Evolutionary conservation across 2,329 filamentous ascomycete genomes (phyloP).

Genomic region (Cryphonectria naterciae): DNA sequence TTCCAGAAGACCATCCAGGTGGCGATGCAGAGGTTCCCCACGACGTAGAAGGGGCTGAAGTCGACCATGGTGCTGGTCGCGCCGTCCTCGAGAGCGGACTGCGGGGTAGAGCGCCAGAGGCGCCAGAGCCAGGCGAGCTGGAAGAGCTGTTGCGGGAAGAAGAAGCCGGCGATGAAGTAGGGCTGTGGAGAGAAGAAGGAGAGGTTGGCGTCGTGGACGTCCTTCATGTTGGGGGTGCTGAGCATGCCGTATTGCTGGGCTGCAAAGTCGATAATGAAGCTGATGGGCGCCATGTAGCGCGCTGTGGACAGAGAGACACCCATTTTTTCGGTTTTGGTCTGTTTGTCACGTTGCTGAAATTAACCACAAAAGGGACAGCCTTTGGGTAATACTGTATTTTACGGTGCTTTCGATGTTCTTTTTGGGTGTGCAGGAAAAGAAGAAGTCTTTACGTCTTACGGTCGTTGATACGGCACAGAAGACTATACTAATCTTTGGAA

Average conservation of each 20-base stretch:
- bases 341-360: background rate
- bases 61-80: conserved; percentile 55
- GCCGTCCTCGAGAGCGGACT: conserved; percentile 39
- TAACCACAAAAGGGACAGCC: background rate
- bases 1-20: conserved; percentile 69
- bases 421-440: background rate
- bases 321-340: conserved; percentile 41
- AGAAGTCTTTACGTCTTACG: too few relatives aligned
- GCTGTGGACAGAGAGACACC: conserved; percentile 57
- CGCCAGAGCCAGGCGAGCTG: conserved; percentile 62
- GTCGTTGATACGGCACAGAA: background rate
- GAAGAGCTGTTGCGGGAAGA: conserved; percentile 64
- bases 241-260: conserved; percentile 64
- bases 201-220: conserved; percentile 60
- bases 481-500: background rate
- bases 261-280: conserved; percentile 60
- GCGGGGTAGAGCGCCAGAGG: conserved; percentile 53
- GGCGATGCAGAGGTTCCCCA: conserved; percentile 64
- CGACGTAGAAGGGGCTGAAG: conserved; percentile 57
- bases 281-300: conserved; percentile 56
- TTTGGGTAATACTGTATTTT: too few relatives aligned
- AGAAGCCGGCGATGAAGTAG: conserved; percentile 63
- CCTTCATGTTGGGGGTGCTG: conserved; percentile 60
- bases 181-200: conserved; percentile 64
- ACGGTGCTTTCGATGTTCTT: background rate